A percentile compares a stretch with the other conserved stretches of the same genome.
phyloP scores from a whole-genome alignment of 2,329 filamentous ascomycete species.

The Lasiodiplodia sp. region DNA sequence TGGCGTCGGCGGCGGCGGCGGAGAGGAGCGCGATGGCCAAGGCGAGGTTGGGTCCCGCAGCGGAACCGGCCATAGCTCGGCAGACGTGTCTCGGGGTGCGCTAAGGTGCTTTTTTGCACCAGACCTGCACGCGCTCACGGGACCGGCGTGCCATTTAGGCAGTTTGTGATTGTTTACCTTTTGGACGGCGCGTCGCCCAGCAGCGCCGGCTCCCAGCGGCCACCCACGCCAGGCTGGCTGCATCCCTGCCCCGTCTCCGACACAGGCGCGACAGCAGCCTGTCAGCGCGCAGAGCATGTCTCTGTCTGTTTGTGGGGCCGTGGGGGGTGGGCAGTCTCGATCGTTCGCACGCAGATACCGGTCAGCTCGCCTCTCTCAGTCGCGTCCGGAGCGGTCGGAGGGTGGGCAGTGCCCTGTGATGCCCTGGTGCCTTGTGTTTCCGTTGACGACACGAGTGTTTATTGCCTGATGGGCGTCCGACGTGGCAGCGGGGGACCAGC shows the following conservation, averaged over 20 bases:
- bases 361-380: constrained; percentile 38
- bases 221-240: constrained; percentile 23
- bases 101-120: neutral
- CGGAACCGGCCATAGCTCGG: constrained; percentile 17
- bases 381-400: constrained; percentile 21
- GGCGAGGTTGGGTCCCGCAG: constrained; percentile 18
- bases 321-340: constrained; percentile 23
- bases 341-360: constrained; percentile 27
- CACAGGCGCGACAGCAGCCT: constrained; percentile 38
- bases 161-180: constrained; percentile 31
- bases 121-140: constrained; percentile 27
- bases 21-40: constrained; percentile 15
- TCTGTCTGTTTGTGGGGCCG: constrained; percentile 38
- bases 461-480: constrained; percentile 4
- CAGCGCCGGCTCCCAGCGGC: constrained; percentile 8
- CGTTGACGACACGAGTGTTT: constrained; percentile 22
- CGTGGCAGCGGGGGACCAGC: constrained; percentile 10
- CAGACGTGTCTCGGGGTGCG: constrained; percentile 20
- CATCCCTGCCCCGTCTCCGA: constrained; percentile 29
- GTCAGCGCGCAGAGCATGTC: constrained; percentile 42
- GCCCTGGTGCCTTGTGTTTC: constrained; percentile 36
- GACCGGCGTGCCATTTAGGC: constrained; percentile 22
- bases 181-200: constrained; percentile 27
- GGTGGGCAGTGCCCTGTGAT: constrained; percentile 32
- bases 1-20: constrained; percentile 22